Base-by-base conservation (phyloP, 345 rosid species). In the Salix udensis region DNA sequence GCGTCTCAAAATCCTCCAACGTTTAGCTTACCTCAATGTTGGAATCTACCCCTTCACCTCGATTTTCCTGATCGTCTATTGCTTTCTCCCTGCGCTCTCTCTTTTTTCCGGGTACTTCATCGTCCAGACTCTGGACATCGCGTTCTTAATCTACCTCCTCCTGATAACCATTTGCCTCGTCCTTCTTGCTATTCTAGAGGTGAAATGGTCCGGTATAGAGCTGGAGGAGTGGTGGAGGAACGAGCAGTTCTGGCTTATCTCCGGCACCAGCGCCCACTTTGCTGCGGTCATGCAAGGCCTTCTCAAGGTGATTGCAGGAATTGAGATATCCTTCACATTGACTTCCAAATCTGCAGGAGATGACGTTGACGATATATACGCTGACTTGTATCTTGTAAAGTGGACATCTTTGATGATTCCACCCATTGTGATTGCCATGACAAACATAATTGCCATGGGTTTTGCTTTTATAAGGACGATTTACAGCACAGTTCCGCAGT, bases 191-290 rank as follows among this genome's bases (percentile, higher is more conserved):
- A 74, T 96, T 76, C 90, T 96, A 28, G 98, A 93, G 80, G 94
- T 92, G 74, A 91, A 86, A 55, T 96, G 99, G 97, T 84, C 97
- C 0, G 98, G 93, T 5, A 89, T 92, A 14, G 89, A 74, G 5
- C 77, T 96, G 55, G 97, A 96, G 75, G 98, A 96, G 55, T 96
- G 99, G 99, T 96, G 99, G 98, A 86, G 99, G 83, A 96, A 96
- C 48, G 98, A 96, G 75, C 97, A 96, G 75, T 96, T 92, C 81
- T 93, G 97, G 98, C 89, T 96, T 13, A 96, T 93, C 50, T 87
- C 94, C 0, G 98, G 98, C 46, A 92, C 98, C 23, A 96, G 97
- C n/a, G 86, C 98, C 71, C 99, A 93, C 81, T 80, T 91, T 4
- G 93, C 94, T 7, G 99, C 98, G 0, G 97, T 94, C 9, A 77